phyloP scores from a whole-genome alignment of 257 asterid species.

The Fraxinus cuspidata region DNA sequence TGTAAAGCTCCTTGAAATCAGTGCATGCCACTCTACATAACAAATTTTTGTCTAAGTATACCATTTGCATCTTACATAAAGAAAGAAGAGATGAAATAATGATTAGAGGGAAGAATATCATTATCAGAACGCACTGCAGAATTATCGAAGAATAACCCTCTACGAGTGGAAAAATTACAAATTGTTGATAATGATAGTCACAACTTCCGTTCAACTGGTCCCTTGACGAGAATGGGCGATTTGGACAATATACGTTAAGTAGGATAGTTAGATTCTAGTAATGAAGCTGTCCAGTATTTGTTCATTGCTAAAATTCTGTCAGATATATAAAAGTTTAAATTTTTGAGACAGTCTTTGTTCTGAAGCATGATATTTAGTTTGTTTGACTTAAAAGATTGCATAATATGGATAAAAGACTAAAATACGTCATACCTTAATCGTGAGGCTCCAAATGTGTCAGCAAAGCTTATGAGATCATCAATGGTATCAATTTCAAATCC shows the following conservation, averaged over 20 bases:
- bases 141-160: not conserved
- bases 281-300: not conserved
- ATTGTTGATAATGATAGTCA: not conserved
- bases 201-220: not conserved
- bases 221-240: not conserved
- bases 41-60: not conserved
- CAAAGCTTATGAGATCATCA: constrained; percentile 74
- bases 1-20: constrained; percentile 76
- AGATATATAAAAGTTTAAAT: not conserved
- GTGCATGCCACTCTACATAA: constrained; percentile 65
- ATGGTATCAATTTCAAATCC: constrained; percentile 73
- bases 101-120: not conserved
- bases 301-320: not conserved
- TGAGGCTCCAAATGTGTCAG: constrained; percentile 80
- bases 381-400: not conserved
- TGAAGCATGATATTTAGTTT: not conserved
- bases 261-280: not conserved
- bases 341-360: not conserved
- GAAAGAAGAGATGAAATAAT: not conserved
- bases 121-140: not conserved
- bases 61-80: not conserved
- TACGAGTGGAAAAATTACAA: not conserved
- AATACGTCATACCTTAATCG: constrained; percentile 55
- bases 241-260: not conserved
- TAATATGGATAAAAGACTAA: not conserved